phyloP scores from a whole-genome alignment of 108 stramenopile species.

The Fragilaria radians region DNA sequence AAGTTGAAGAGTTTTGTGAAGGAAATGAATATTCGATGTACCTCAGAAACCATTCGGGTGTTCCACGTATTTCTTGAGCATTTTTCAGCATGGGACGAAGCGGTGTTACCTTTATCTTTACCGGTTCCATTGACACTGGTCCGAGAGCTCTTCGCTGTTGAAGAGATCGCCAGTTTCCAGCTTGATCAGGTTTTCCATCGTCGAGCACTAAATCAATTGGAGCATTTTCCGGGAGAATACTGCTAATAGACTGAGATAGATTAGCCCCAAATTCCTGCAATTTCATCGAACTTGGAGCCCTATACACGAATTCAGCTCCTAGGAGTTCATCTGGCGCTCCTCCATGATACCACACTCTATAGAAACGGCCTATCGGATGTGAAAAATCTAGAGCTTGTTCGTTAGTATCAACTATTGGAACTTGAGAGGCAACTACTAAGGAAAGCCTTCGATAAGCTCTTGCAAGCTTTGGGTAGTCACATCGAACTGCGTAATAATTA shows the following conservation, averaged over 20 bases:
- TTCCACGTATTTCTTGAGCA: conserved; percentile 52
- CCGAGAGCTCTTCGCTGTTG: conserved; percentile 38
- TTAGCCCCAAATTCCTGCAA: conserved; percentile 67
- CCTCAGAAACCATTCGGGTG: conserved; percentile 60
- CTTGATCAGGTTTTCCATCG: conserved; percentile 62
- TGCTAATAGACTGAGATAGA: conserved; percentile 52
- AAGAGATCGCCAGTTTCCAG: conserved; percentile 17
- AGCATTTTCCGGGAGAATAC: conserved; percentile 63
- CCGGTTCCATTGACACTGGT: conserved; percentile 59
- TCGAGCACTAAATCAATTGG: conserved; percentile 78
- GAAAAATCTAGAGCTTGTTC: conserved; percentile 55
- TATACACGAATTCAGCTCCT: conserved; percentile 76
- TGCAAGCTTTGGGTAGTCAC: conserved; percentile 70
- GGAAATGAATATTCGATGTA: conserved; percentile 30
- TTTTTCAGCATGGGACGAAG: conserved; percentile 58
- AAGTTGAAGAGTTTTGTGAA: background rate
- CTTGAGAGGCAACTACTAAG: conserved; percentile 53
- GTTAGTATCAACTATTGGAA: conserved; percentile 67
- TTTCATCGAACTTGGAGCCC: conserved; percentile 46
- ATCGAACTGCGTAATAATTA: conserved; percentile 71
- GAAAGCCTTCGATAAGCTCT: conserved; percentile 62
- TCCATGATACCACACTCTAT: conserved; percentile 86
- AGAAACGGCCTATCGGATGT: conserved; percentile 71
- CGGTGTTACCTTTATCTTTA: conserved; percentile 80
- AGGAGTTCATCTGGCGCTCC: conserved; percentile 84